phyloP scores from a whole-genome alignment of 352 stramenopile genomes.

The Globisporangium camurandrum region DNA sequence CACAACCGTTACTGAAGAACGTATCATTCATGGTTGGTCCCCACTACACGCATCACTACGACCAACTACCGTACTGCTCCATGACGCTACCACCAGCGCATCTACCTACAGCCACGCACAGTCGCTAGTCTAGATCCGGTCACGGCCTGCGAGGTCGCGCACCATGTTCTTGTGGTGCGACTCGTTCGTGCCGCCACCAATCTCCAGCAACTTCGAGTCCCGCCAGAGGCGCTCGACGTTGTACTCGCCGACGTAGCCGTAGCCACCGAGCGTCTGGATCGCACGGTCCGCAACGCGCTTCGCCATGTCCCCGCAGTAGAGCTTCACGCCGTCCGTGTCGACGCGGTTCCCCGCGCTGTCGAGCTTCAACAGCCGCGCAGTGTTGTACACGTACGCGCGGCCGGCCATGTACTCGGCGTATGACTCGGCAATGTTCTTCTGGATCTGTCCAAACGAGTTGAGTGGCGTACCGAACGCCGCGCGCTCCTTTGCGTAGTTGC shows the following conservation, averaged over 20 bases:
- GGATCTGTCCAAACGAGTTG: slow-evolving; percentile 90
- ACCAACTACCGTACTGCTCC: too few relatives aligned
- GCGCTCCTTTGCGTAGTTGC: slow-evolving; percentile 87
- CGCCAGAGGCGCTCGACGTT: slow-evolving; percentile 97
- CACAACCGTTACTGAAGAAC: too few relatives aligned
- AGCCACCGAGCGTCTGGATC: slow-evolving; percentile 97
- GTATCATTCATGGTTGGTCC: too few relatives aligned
- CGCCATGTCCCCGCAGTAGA: slow-evolving; percentile 96
- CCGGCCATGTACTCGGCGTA: slow-evolving; percentile 99
- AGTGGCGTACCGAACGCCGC: slow-evolving; percentile 93
- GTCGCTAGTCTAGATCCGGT: slow-evolving; percentile 31
- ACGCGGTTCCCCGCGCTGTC: slow-evolving; percentile 93
- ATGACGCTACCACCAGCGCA: too few relatives aligned
- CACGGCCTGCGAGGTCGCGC: slow-evolving; percentile 49
- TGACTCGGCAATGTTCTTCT: slow-evolving; percentile 96
- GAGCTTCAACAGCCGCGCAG: slow-evolving; percentile 91
- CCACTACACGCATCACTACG: too few relatives aligned
- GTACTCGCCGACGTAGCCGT: slow-evolving; percentile 99
- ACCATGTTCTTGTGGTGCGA: slow-evolving; percentile 99
- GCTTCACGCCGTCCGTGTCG: slow-evolving; percentile 97
- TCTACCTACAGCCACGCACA: too few relatives aligned
- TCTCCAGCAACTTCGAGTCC: slow-evolving; percentile 99
- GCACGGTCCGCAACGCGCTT: slow-evolving; percentile 96
- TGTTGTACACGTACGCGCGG: slow-evolving; percentile 95
- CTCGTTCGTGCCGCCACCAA: slow-evolving; percentile 98